A percentile compares a stretch with the other conserved stretches of the same genome.
phyloP scores from a whole-genome alignment of 228 moss, liverwort and hornwort genomes.

The Sphagnum fallax region DNA sequence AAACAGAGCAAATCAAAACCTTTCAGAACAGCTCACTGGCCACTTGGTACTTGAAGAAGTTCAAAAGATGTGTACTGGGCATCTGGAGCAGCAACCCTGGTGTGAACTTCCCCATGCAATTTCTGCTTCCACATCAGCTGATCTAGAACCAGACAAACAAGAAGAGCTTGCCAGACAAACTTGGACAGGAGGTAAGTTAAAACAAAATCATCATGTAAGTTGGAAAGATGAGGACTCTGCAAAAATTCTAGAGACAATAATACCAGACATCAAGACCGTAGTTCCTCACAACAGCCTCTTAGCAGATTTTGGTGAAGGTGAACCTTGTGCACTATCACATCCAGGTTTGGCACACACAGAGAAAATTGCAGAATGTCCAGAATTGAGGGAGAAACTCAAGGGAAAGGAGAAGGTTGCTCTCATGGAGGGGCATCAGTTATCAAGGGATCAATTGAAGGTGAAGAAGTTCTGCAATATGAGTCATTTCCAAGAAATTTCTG shows the following conservation, averaged over 20 bases:
- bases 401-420: constrained; percentile 2
- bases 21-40: not conserved
- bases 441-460: not conserved
- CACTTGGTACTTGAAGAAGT: not conserved
- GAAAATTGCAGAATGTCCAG: not conserved
- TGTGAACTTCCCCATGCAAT: constrained; percentile 1
- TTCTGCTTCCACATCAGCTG: constrained; percentile 5
- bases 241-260: not conserved
- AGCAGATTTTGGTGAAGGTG: not conserved
- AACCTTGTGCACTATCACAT: not conserved
- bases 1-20: not conserved
- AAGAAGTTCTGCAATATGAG: constrained; percentile 1
- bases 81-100: not conserved
- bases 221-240: constrained; percentile 3
- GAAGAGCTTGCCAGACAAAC: not conserved
- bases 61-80: constrained; percentile 3
- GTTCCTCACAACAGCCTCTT: not conserved
- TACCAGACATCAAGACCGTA: not conserved
- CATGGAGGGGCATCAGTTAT: constrained; percentile 3
- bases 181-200: not conserved
- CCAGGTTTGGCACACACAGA: not conserved
- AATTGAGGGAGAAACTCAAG: not conserved
- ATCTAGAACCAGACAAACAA: constrained; percentile 9
- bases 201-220: not conserved
- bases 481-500: not conserved